Percentiles rank a stretch among this genome's conserved stretches.
phyloP scores from a whole-genome alignment of 345 rosid genomes.

The Dipteronia sinensis region DNA sequence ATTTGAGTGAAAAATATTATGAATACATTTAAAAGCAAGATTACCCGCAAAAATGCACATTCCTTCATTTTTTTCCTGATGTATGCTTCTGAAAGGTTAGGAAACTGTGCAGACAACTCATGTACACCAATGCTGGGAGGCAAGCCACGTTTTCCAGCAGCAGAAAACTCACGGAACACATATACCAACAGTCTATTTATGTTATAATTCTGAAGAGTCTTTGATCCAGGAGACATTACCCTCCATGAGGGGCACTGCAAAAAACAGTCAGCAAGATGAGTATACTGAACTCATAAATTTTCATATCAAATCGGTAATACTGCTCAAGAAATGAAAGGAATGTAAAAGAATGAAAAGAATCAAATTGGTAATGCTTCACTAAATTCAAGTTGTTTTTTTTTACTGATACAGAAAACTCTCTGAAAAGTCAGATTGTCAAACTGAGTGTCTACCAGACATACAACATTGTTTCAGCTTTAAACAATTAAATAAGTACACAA shows the following conservation, averaged over 20 bases:
- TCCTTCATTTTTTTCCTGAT: constrained; percentile 72
- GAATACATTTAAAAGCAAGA: background rate
- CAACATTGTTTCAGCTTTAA: background rate
- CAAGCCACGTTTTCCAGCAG: constrained; percentile 54
- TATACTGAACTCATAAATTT: background rate
- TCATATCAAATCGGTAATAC: background rate
- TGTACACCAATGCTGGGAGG: constrained; percentile 67
- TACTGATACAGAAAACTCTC: background rate
- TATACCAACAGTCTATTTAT: constrained; percentile 74
- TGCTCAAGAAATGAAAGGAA: background rate
- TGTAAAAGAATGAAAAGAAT: too few species aligned
- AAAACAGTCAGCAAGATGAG: constrained; percentile 12
- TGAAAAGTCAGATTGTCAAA: background rate
- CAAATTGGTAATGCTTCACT: too few species aligned
- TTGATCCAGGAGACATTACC: constrained; percentile 86
- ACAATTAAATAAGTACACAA: background rate
- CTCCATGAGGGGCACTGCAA: constrained; percentile 91
- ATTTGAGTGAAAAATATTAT: background rate
- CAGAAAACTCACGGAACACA: constrained; percentile 80
- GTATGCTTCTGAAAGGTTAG: constrained; percentile 64
- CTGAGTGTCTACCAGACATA: background rate
- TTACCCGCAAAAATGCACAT: constrained; percentile 76
- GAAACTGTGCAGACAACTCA: constrained; percentile 70
- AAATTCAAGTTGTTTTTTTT: background rate
- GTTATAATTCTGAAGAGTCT: constrained; percentile 73